Percentiles rank a stretch among this genome's conserved stretches.
Evolutionary conservation across 371 early-diverging fungal genomes (phyloP).

Genomic region (Sporodiniella umbellata): DNA sequence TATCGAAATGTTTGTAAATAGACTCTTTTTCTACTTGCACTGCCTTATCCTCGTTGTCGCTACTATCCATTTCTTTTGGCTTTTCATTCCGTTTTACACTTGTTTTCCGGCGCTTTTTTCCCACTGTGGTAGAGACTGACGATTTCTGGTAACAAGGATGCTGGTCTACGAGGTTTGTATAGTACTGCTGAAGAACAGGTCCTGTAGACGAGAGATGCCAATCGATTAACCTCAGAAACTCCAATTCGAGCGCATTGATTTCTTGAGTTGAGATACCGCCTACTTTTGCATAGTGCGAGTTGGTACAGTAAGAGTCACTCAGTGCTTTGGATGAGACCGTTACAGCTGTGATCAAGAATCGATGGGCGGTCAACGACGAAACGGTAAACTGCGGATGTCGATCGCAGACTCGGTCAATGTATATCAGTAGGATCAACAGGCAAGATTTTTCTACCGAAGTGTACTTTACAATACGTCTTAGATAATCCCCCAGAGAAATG

Average conservation of each 20-base stretch:
- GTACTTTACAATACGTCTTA: conserved; percentile 84
- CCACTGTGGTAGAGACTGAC: background rate
- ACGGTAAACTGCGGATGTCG: conserved; percentile 82
- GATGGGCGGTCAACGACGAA: conserved; percentile 89
- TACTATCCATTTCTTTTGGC: background rate
- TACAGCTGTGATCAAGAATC: conserved; percentile 92
- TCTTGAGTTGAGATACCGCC: conserved; percentile 93
- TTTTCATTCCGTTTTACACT: conserved; percentile 6
- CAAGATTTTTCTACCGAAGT: conserved; percentile 89
- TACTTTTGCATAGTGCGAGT: conserved; percentile 88
- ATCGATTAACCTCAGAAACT: conserved; percentile 81
- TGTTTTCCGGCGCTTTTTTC: conserved; percentile 24
- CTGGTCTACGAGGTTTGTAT: conserved; percentile 74
- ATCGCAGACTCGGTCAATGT: conserved; percentile 89
- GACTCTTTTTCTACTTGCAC: conserved; percentile 27
- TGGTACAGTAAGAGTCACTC: conserved; percentile 85
- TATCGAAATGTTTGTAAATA: conserved; percentile 42
- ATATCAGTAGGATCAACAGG: conserved; percentile 82
- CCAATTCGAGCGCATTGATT: conserved; percentile 92
- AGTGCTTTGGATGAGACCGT: conserved; percentile 87
- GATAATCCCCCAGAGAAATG: conserved; percentile 78
- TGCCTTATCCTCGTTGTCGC: background rate
- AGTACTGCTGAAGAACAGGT: conserved; percentile 81
- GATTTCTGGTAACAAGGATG: conserved; percentile 50
- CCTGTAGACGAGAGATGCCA: conserved; percentile 85